Conservation (phyloP, 345 rosid genomes). For the thale cress (Arabidopsis thaliana) region TAIR10.1 NC_003070.9:9823001-9823500, state of each 20-base stretch:
- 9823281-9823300: not conserved
- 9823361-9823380: conserved; percentile 1
- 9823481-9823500: conserved; percentile 19
- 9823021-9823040: conserved; percentile 25
- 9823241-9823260: not conserved
- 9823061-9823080: not conserved
- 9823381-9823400: conserved; percentile 8
- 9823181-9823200: not conserved
- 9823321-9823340: not conserved
- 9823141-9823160: no score
- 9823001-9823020: conserved; percentile 33
- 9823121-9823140: no score
- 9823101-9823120: no score
- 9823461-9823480: conserved; percentile 32
- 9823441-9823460: conserved; percentile 24
- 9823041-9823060: conserved; percentile 8
- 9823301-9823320: not conserved
- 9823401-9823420: conserved; percentile 5
- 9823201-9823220: not conserved
- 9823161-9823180: not conserved
- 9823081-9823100: no score
- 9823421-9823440: conserved; percentile 10
- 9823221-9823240: not conserved
- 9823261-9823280: conserved; percentile 20
- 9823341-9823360: not conserved